Base-by-base conservation (phyloP, 495 filamentous ascomycete species). In the Penicillium roqueforti region DNA sequence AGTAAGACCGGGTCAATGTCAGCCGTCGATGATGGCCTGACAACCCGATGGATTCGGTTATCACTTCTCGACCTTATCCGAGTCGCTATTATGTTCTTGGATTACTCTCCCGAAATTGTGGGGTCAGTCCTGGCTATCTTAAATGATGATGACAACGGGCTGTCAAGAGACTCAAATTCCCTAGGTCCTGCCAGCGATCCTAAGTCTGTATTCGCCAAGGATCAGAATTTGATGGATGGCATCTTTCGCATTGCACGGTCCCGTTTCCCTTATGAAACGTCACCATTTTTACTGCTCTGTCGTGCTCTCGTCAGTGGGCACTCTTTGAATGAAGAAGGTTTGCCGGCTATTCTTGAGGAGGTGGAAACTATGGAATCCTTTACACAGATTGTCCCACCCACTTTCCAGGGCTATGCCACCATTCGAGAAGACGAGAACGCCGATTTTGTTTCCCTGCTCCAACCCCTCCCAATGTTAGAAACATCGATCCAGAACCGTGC, bases 181-280 rank as follows among this genome's bases (percentile, higher is more conserved):
- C 58, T 68, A 7, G 61, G 70, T 29, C 57, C 70, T 26, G 59
- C 67, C 3, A 72, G 71, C 9, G 73, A 80, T 44, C 78, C 81
- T 10, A 79, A 80, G 5, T 66, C 61, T 3, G 56, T 71, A 10
- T 85, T 86, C 55, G 65, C 83, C 22, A 72, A 76, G 13, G 81
- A 89, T 51, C 62, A 75, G 8, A 47, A 71, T 3, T 65, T 91
- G 10, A 76, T 84, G 61, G 69, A 73, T 18, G 68, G 64, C 22
- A 77, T 88, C 48, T 78, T 91, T 32, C 67, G 72, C 19, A 72
- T 80, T 53, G 82, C 93, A 2, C 78, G 82, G 19, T 79, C 78
- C 48, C 84, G 92, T 40, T 97, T 90, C 68, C 93, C 93, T 1
- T 90, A 87, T 67, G 93, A 98, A 69, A 83, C 85, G 20, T 63